Conservation (phyloP, 345 rosid species). For the Boechera retrofracta region DNA sequence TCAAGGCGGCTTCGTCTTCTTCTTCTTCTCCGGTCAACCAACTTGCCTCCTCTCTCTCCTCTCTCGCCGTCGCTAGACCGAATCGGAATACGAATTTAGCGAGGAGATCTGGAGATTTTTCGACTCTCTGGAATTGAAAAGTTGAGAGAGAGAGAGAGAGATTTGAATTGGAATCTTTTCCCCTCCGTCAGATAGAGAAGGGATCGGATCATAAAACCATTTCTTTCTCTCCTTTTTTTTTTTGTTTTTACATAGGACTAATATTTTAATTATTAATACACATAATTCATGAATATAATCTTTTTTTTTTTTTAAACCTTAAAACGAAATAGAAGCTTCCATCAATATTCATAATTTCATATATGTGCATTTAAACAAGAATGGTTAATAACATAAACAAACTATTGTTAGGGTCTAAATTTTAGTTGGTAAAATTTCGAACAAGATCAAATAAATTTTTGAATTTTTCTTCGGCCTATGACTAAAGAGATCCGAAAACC, state of each 20-base stretch:
- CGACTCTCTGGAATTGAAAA: neutral
- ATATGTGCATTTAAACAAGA: too few species aligned
- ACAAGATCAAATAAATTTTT: too few species aligned
- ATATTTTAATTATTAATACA: neutral
- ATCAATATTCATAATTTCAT: too few species aligned
- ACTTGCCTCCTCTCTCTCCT: neutral
- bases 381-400: too few species aligned
- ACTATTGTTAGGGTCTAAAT: too few species aligned
- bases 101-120: conserved; percentile 24
- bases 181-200: conserved; percentile 8
- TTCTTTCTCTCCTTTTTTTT: neutral
- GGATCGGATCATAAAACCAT: conserved; percentile 20
- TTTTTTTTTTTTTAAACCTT: too few species aligned
- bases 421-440: too few species aligned
- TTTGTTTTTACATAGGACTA: neutral
- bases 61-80: neutral
- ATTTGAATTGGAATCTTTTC: conserved; percentile 33
- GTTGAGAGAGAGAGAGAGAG: neutral
- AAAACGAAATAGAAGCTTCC: too few species aligned
- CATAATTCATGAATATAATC: neutral
- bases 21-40: conserved; percentile 10
- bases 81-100: conserved; percentile 14
- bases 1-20: neutral
- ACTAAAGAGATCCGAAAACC: too few species aligned
- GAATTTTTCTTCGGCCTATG: too few species aligned